Evolutionary conservation across 495 filamentous ascomycete genomes (phyloP).

Genomic region (Penicillium lagena): DNA sequence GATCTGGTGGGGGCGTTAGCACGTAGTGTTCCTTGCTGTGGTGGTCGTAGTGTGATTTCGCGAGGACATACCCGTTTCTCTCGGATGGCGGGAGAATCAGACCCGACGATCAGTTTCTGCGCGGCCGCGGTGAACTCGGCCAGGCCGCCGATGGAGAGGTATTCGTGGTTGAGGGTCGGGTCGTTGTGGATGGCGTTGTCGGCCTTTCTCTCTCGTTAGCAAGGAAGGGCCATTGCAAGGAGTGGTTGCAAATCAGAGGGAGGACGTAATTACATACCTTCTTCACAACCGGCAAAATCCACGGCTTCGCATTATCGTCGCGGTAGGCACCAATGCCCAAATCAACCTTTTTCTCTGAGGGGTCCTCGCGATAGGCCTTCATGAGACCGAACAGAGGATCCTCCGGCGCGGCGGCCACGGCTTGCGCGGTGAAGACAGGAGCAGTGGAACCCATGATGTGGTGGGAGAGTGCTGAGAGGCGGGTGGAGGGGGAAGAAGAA

Average conservation of each 20-base stretch:
- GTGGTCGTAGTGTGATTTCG: background rate
- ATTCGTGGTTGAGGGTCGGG: constrained; percentile 93
- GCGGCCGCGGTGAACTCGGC: constrained; percentile 78
- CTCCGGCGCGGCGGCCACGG: constrained; percentile 85
- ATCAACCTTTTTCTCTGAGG: constrained; percentile 84
- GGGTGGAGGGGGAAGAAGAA: constrained; percentile 21
- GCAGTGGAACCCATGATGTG: constrained; percentile 44
- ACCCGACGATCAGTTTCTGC: constrained; percentile 80
- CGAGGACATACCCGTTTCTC: constrained; percentile 65
- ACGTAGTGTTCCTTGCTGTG: background rate
- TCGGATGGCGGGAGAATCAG: constrained; percentile 68
- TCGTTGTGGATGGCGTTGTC: constrained; percentile 82
- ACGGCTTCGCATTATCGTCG: constrained; percentile 95
- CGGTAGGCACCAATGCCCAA: constrained; percentile 94
- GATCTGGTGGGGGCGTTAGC: constrained; percentile 21
- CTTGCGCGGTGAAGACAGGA: constrained; percentile 70
- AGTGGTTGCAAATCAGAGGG: background rate
- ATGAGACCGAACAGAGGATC: constrained; percentile 94
- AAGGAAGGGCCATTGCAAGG: constrained; percentile 4
- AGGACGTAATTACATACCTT: constrained; percentile 53
- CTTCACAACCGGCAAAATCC: constrained; percentile 93
- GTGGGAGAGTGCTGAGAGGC: constrained; percentile 34
- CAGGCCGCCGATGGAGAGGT: constrained; percentile 91
- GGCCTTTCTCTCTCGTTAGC: constrained; percentile 51
- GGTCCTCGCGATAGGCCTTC: constrained; percentile 80